Evolutionary conservation across 441 rosid species (phyloP).

Genomic region (Erysimum pusillum): DNA sequence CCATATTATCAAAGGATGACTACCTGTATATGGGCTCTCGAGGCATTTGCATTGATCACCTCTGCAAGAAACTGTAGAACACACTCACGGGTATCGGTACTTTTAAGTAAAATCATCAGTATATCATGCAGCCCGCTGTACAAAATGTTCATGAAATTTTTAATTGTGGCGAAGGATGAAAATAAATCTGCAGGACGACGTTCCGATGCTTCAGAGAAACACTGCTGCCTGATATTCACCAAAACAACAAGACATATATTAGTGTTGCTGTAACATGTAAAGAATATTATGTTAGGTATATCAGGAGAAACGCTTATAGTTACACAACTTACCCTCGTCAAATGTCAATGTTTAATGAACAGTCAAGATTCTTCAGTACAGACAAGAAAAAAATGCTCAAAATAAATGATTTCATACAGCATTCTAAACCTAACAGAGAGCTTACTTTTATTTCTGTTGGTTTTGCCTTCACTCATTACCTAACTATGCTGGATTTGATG

Average conservation of each 20-base stretch:
- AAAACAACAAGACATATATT: constrained; percentile 19
- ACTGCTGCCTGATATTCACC: constrained; percentile 77
- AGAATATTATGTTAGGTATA: background rate
- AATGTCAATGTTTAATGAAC: constrained; percentile 7
- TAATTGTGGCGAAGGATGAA: constrained; percentile 88
- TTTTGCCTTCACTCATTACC: background rate
- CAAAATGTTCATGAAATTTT: constrained; percentile 75
- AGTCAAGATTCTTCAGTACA: constrained; percentile 10
- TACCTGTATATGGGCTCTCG: constrained; percentile 94
- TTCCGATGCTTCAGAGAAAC: constrained; percentile 87
- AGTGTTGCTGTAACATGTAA: background rate
- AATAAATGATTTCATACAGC: background rate
- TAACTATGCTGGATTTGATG: background rate
- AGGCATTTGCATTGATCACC: constrained; percentile 89
- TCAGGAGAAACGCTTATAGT: constrained; percentile 17
- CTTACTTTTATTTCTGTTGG: background rate
- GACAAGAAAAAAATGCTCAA: constrained; percentile 13
- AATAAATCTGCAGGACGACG: constrained; percentile 81
- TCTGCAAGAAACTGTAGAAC: constrained; percentile 96
- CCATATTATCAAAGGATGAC: background rate
- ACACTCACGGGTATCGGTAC: constrained; percentile 75
- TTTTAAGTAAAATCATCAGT: constrained; percentile 75
- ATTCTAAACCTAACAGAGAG: background rate
- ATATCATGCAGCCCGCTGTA: constrained; percentile 77
- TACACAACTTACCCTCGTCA: constrained; percentile 2